Base-by-base conservation (phyloP, 2,329 filamentous ascomycete genomes). In the Teratosphaeria epicoccoides region DNA sequence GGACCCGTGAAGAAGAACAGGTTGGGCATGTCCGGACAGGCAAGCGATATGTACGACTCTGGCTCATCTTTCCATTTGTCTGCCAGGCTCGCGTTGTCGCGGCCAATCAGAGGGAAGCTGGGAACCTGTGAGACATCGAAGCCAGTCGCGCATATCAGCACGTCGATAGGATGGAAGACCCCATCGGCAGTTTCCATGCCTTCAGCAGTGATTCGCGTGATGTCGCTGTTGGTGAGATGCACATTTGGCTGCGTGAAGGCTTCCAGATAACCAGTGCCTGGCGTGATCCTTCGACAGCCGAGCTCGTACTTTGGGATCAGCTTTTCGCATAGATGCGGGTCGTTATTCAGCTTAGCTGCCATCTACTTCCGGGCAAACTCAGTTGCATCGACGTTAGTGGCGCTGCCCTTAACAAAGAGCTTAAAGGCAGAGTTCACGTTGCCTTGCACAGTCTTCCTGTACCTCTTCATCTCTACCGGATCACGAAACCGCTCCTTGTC, bases 311-410 rank as follows among this genome's bases (percentile, higher is more conserved):
- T 66, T 0, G 72, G 72, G 4, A 73, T 63, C 4, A 74, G 70
- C 24, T 73, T 69, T 2, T 81, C 71, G 1, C 77, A 65, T 6
- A 85, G 66, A 24, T 79, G 74, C 0, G 80, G 76, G 53, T 81
- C 79, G 50, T 74, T 71, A 0, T 65, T 66, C 0, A 84, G 65
- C 0, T 79, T 73, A 28, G 71, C 60, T 26, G 69, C 68, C 77
- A 84, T 83, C 44, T 79, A 66, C 49, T 73, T 63, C 4, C 66
- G 70, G 59, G 76, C 82, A 25, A 70, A 68, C 1, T 73, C 69
- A 1, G 73, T 71, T 12, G 77, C 62, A 2, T 71, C 69, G 0
- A 67, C 62, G 56, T 81, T 82, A 11, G 72, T 70, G 29, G 67
- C 66, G 2, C 71, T 72, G 37, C 67, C 70, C 49, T 71, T 66